Percentiles rank a stretch among this genome's conserved stretches.
Conservation (phyloP, 1,139 yeast genomes). For the Yamadazyma pseudoaaseri region DNA sequence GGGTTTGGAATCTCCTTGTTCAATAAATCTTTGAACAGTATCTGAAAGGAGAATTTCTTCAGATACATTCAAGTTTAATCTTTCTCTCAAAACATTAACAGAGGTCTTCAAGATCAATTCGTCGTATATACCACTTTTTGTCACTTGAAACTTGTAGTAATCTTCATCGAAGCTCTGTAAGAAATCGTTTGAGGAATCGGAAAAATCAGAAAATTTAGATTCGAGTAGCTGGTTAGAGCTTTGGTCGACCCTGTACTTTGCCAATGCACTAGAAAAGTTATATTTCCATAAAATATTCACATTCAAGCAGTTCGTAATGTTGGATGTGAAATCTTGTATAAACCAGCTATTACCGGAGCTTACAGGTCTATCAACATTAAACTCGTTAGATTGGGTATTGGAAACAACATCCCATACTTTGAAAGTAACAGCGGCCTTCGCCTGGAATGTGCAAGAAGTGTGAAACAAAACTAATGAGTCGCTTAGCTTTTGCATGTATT, state of each 20-base stretch:
- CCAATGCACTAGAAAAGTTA: constrained; percentile 51
- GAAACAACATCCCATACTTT: constrained; percentile 19
- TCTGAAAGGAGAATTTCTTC: constrained; percentile 18
- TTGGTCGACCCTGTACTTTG: constrained; percentile 20
- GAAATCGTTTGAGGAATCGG: constrained; percentile 17
- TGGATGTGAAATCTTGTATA: constrained; percentile 39
- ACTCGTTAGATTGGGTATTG: constrained; percentile 23
- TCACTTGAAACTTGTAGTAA: constrained; percentile 41
- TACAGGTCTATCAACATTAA: constrained; percentile 22
- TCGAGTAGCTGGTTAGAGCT: constrained; percentile 18
- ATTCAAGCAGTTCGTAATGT: constrained; percentile 20
- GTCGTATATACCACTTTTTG: constrained; percentile 50
- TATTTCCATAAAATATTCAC: constrained; percentile 59
- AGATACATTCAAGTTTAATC: constrained; percentile 15
- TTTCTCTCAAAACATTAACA: constrained; percentile 29
- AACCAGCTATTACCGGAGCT: constrained; percentile 43
- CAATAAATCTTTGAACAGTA: constrained; percentile 17
- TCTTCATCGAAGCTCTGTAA: constrained; percentile 30
- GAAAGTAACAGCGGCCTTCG: constrained; percentile 21
- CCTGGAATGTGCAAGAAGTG: constrained; percentile 11
- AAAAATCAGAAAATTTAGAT: constrained; percentile 8
- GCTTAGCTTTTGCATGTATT: constrained; percentile 24
- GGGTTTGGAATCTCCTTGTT: constrained; percentile 12
- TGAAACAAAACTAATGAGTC: constrained; percentile 17
- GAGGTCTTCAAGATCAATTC: constrained; percentile 42